These are phyloP conservation scores for Aspergillus cristatus DNA, from an alignment of 495 filamentous ascomycete genomes.

Conservation along the genomic window DNA sequence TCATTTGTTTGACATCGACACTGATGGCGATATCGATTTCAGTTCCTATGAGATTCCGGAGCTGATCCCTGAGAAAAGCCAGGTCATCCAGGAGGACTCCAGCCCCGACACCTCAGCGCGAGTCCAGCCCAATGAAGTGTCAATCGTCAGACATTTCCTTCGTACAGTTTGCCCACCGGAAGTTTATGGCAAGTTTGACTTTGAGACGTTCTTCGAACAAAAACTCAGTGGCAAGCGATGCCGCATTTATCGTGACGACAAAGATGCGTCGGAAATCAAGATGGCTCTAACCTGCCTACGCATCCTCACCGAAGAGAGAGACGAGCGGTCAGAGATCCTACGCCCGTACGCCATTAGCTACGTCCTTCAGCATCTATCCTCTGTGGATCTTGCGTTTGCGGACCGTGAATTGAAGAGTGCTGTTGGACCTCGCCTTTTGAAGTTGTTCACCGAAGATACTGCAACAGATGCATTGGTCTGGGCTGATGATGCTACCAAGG, in stretches of 20 bases:
- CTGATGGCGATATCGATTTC: slow-evolving; percentile 22
- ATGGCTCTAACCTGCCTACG: slow-evolving; percentile 20
- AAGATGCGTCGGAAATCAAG: slow-evolving; percentile 17
- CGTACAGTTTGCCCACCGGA: slow-evolving; percentile 23
- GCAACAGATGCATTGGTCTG: slow-evolving; percentile 26
- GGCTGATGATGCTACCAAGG: slow-evolving; percentile 4
- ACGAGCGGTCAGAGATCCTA: slow-evolving; percentile 13
- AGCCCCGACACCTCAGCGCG: neutral
- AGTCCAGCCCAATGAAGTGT: slow-evolving; percentile 14
- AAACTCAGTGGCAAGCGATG: slow-evolving; percentile 13
- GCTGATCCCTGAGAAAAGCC: slow-evolving; percentile 5
- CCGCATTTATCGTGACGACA: slow-evolving; percentile 11
- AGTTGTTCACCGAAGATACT: slow-evolving; percentile 19
- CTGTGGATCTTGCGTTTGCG: slow-evolving; percentile 24
- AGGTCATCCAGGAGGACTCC: neutral
- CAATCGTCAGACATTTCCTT: slow-evolving; percentile 26
- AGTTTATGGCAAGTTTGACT: slow-evolving; percentile 23
- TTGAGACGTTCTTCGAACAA: slow-evolving; percentile 26
- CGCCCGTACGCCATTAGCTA: slow-evolving; percentile 23
- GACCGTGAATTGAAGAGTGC: slow-evolving; percentile 21
- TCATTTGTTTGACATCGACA: slow-evolving; percentile 23
- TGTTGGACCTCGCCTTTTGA: slow-evolving; percentile 24
- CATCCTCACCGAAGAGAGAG: slow-evolving; percentile 11
- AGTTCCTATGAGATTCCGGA: slow-evolving; percentile 12
- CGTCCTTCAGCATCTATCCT: slow-evolving; percentile 21